Conservation (phyloP, 2,329 filamentous ascomycete species). For the Neonectria sp. region DNA sequence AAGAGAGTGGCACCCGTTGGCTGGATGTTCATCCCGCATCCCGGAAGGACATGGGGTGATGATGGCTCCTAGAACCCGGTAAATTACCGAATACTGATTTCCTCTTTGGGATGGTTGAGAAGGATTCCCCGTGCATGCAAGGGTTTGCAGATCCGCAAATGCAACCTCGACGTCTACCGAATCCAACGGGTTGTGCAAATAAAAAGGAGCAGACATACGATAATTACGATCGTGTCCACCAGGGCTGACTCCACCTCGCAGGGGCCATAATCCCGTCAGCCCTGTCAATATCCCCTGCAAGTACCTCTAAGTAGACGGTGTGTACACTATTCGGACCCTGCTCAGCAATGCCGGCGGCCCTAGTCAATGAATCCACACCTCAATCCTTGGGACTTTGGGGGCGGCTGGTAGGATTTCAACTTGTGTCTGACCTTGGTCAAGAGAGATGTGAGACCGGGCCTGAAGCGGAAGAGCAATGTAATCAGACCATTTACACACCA, state of each 20-base stretch:
- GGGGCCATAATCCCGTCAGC: constrained; percentile 2
- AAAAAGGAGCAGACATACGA: not conserved
- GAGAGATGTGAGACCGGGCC: not conserved
- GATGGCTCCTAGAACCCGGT: not conserved
- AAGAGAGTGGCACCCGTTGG: not conserved
- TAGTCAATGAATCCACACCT: not conserved
- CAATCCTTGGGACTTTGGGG: too few species aligned
- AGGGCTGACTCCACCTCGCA: not conserved
- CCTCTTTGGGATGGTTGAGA: constrained; percentile 2
- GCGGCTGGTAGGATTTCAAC: not conserved
- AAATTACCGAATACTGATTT: constrained; percentile 10
- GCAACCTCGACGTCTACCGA: constrained; percentile 8
- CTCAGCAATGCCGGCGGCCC: not conserved
- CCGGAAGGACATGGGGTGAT: constrained; percentile 12
- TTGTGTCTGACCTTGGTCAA: not conserved
- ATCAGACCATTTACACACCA: constrained; percentile 3
- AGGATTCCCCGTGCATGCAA: constrained; percentile 11
- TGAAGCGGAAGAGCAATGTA: not conserved
- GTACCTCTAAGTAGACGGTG: constrained; percentile 8
- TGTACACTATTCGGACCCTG: not conserved
- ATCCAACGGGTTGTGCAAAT: not conserved
- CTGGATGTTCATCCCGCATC: not conserved
- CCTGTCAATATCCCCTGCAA: constrained; percentile 2
- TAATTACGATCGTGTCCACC: not conserved
- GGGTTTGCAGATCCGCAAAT: constrained; percentile 6